phyloP scores from a whole-genome alignment of 2,329 filamentous ascomycete species.

The Pyricularia sp. region DNA sequence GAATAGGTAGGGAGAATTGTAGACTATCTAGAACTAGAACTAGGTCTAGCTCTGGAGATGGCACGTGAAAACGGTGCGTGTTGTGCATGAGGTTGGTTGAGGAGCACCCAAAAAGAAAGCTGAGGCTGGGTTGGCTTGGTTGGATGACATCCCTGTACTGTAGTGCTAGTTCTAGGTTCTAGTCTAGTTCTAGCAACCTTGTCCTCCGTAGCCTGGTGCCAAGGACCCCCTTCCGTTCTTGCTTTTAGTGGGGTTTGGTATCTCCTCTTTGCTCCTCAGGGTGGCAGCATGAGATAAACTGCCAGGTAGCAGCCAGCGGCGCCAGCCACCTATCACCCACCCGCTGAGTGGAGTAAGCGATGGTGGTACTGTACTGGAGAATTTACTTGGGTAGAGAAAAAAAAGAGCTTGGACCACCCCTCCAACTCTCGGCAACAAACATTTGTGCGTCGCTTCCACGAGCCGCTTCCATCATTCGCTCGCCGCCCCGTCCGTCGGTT shows the following conservation, averaged over 20 bases:
- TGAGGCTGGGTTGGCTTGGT: not conserved
- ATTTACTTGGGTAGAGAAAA: not conserved
- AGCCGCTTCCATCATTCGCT: constrained; percentile 7
- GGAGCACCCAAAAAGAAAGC: not conserved
- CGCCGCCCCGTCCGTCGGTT: not conserved
- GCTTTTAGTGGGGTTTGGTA: not conserved
- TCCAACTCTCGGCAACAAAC: not conserved
- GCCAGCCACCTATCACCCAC: not conserved
- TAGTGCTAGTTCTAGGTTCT: not conserved
- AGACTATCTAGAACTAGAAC: not conserved
- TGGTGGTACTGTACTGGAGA: not conserved
- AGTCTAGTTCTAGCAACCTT: not conserved
- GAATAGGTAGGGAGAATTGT: no score
- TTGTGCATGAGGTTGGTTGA: not conserved
- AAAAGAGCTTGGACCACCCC: constrained; percentile 4
- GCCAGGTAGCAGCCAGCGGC: not conserved
- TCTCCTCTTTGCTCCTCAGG: no score
- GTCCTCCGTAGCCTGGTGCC: not conserved
- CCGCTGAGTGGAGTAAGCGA: not conserved
- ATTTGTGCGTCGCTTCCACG: constrained; percentile 4
- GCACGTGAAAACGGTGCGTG: not conserved
- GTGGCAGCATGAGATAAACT: not conserved
- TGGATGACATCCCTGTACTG: not conserved
- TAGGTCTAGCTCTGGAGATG: not conserved
- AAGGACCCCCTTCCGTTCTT: not conserved